Base-by-base conservation (phyloP, 176 grass and related monocot genomes). In the Dactylis glomerata region DNA sequence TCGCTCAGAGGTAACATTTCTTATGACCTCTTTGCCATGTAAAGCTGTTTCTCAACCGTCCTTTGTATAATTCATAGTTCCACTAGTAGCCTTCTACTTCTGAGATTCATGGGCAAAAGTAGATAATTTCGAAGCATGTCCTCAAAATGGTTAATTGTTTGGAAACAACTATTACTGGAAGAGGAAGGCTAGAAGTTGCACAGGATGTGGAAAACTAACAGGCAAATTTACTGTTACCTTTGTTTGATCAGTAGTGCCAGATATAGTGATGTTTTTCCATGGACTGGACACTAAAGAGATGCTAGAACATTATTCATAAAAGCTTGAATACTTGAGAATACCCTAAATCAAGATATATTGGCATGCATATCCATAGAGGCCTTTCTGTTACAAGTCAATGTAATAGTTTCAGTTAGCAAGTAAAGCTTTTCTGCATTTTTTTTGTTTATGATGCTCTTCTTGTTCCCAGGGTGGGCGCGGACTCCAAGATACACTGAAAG, bases 401-500 rank as follows among this genome's bases (percentile, higher is more conserved):
- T 70, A 31, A 9, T 49, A 76, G 61, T 84, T n/a, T 23, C 40
- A 67, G 17, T 71, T 84, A 41, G 32, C 52, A 42, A 27, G 68
- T 79, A 46, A 46, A 80, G 5, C 4, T 69, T 15, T 89, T 76
- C 80, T 19, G n/a, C 40, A 8, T 56, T 84, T 62, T 81, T 52
- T 76, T 73, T 59, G 30, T 44, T 91, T 77, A 85, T 78, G 47
- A 76, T 77, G 30, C 81, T 51, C 68, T 72, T 84, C 26, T 69
- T 33, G 23, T 87, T 63, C 51, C 32, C 68, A 98, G 96, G 93
- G 91, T 76, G 96, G 96, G 49, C 86, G 85, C 76, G 96, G 96
- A 38, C 93, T 98, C 81, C 92, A 98, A 76, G 82, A 88, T 79
- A 91, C 93, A 73, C 85, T 98, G 27, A 93, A 93, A 93, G 72